Evolutionary conservation across 768 basidiomycete species (phyloP).

Genomic region (Boletus huronensis): DNA sequence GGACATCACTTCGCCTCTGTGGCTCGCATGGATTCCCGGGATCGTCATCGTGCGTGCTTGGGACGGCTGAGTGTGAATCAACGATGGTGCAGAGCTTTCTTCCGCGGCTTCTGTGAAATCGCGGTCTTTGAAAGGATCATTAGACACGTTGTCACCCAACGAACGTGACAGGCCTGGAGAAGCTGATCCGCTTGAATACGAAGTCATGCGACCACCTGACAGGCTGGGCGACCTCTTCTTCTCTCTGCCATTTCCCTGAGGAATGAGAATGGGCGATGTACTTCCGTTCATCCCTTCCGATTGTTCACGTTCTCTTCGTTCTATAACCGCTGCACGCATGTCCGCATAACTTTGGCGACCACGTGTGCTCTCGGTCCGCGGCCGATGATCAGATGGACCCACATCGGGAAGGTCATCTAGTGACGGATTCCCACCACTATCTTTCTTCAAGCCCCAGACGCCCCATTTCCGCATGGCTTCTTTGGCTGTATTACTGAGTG

Average conservation of each 20-base stretch:
- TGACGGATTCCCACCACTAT: constrained; percentile 30
- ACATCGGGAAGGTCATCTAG: constrained; percentile 44
- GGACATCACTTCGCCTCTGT: constrained; percentile 82
- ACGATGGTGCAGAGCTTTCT: constrained; percentile 35
- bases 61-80: constrained; percentile 70
- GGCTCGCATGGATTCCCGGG: constrained; percentile 81
- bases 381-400: constrained; percentile 36
- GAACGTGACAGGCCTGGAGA: constrained; percentile 35
- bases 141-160: constrained; percentile 25
- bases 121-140: constrained; percentile 30
- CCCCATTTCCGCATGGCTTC: constrained; percentile 94
- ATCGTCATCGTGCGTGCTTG: constrained; percentile 81
- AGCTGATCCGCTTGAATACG: constrained; percentile 25
- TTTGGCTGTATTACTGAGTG: constrained; percentile 77
- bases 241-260: constrained; percentile 21
- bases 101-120: constrained; percentile 30
- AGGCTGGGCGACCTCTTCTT: constrained; percentile 26
- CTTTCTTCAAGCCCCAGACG: constrained; percentile 69
- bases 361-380: constrained; percentile 35
- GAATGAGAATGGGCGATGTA: constrained; percentile 36
- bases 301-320: constrained; percentile 51
- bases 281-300: constrained; percentile 13
- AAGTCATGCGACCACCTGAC: constrained; percentile 24
- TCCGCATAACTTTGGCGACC: constrained; percentile 67
- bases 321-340: constrained; percentile 71